Evolutionary conservation across 2,329 filamentous ascomycete species (phyloP).

Genomic region (Hypoxylon sp.): DNA sequence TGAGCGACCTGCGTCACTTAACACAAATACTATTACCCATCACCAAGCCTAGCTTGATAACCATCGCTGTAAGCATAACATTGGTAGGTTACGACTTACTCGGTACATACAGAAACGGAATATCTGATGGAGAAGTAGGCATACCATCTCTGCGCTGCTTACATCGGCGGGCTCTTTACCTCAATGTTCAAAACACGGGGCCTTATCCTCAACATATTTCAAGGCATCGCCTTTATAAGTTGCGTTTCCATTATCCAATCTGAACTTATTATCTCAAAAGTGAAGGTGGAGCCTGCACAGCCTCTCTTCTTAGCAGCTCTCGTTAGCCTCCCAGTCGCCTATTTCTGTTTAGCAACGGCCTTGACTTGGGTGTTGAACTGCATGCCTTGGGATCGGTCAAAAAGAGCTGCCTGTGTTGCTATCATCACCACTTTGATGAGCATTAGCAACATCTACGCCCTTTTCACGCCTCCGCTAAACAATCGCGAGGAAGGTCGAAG

Average conservation of each 20-base stretch:
- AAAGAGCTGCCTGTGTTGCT: slow-evolving; percentile 28
- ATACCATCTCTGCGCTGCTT: background rate
- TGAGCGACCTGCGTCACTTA: slow-evolving; percentile 1
- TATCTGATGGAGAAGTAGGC: background rate
- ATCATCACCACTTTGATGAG: slow-evolving; percentile 8
- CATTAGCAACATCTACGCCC: background rate
- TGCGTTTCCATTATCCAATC: background rate
- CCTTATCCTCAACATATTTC: background rate
- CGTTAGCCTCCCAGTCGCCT: background rate
- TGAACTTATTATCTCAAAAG: background rate
- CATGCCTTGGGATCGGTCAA: slow-evolving; percentile 21
- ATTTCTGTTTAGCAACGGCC: slow-evolving; percentile 3
- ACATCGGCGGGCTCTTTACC: background rate
- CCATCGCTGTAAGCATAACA: background rate
- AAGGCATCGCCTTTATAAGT: background rate
- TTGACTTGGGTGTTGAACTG: slow-evolving; percentile 18
- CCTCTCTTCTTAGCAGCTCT: background rate
- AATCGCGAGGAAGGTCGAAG: background rate
- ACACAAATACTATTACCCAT: background rate
- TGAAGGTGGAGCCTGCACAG: background rate
- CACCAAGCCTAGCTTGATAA: background rate
- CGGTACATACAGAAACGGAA: background rate
- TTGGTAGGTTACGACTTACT: background rate
- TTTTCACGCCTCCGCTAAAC: background rate
- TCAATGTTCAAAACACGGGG: background rate